Conservation (phyloP, 768 basidiomycete genomes). For the Trametes cinnabarina region DNA sequence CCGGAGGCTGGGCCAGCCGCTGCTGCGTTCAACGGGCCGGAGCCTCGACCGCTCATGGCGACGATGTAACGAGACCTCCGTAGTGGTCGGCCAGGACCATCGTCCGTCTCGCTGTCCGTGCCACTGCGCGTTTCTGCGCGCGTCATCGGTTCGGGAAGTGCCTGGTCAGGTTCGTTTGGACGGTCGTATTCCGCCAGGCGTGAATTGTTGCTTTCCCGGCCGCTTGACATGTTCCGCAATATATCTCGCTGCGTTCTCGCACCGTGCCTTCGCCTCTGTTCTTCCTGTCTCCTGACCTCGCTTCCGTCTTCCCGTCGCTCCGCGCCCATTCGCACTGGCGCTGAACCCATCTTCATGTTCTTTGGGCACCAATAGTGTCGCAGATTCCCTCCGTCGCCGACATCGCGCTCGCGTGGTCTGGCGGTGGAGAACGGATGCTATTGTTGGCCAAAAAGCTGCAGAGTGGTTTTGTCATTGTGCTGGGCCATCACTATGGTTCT, state of each 20-base stretch:
- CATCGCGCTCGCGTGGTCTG: not conserved
- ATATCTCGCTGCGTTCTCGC: not conserved
- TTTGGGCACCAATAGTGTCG: slow-evolving; percentile 28
- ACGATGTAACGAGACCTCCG: slow-evolving; percentile 13
- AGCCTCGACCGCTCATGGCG: slow-evolving; percentile 20
- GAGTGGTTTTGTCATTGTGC: slow-evolving; percentile 11
- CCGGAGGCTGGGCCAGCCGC: slow-evolving; percentile 11
- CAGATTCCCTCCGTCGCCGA: not conserved
- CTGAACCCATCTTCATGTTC: slow-evolving; percentile 19
- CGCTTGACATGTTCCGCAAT: slow-evolving; percentile 4
- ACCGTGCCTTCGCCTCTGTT: not conserved
- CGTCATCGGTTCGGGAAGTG: not conserved
- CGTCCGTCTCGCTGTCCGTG: not conserved
- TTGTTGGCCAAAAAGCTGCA: slow-evolving; percentile 22
- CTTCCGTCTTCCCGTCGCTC: slow-evolving; percentile 4
- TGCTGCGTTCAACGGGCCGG: slow-evolving; percentile 16
- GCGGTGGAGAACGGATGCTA: slow-evolving; percentile 11
- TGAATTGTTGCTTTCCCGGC: not conserved
- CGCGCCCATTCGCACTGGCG: slow-evolving; percentile 7
- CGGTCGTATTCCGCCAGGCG: not conserved
- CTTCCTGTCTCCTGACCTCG: slow-evolving; percentile 1
- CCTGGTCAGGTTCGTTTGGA: not conserved
- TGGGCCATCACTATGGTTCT: too few species aligned
- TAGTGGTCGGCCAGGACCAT: not conserved
- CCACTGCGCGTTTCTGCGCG: not conserved